These are phyloP conservation scores for Cryphonectria carpinicola DNA, from an alignment of 2,329 filamentous ascomycete species.

Conservation along the genomic window DNA sequence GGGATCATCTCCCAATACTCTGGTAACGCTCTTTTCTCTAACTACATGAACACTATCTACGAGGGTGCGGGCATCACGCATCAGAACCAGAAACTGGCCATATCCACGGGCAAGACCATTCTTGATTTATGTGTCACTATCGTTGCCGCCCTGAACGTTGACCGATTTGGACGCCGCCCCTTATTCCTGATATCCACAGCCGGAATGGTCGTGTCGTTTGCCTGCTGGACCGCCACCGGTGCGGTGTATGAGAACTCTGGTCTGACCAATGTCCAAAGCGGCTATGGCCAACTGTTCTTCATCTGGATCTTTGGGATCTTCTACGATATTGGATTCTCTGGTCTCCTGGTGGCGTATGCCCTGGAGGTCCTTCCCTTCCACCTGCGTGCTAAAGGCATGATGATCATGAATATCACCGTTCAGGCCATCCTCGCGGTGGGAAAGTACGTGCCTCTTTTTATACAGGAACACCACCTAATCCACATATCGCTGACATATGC, in stretches of 20 bases:
- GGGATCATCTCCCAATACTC: slow-evolving; percentile 68
- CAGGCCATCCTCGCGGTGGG: slow-evolving; percentile 65
- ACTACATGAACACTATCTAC: slow-evolving; percentile 66
- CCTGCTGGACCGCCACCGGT: slow-evolving; percentile 53
- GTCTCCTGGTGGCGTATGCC: slow-evolving; percentile 60
- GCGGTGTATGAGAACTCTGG: slow-evolving; percentile 51
- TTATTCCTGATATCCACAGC: slow-evolving; percentile 53
- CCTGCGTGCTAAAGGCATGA: slow-evolving; percentile 62
- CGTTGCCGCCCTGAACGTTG: slow-evolving; percentile 50
- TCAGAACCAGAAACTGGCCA: slow-evolving; percentile 55
- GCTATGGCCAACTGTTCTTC: slow-evolving; percentile 59
- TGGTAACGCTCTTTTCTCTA: slow-evolving; percentile 66
- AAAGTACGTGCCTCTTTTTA: slow-evolving; percentile 49
- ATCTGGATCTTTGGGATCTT: slow-evolving; percentile 64
- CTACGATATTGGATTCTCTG: slow-evolving; percentile 64
- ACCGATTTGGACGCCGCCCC: slow-evolving; percentile 52
- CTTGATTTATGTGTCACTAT: slow-evolving; percentile 60
- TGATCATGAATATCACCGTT: slow-evolving; percentile 67
- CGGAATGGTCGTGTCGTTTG: slow-evolving; percentile 52
- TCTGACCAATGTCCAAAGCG: slow-evolving; percentile 43
- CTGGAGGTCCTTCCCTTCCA: slow-evolving; percentile 63
- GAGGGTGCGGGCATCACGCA: slow-evolving; percentile 60
- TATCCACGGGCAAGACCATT: slow-evolving; percentile 54
- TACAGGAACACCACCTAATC: background rate
- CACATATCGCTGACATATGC: background rate